A percentile compares a stretch with the other conserved stretches of the same genome.
Conservation (phyloP, 352 stramenopile genomes). For the Phytophthora ohioensis region DNA sequence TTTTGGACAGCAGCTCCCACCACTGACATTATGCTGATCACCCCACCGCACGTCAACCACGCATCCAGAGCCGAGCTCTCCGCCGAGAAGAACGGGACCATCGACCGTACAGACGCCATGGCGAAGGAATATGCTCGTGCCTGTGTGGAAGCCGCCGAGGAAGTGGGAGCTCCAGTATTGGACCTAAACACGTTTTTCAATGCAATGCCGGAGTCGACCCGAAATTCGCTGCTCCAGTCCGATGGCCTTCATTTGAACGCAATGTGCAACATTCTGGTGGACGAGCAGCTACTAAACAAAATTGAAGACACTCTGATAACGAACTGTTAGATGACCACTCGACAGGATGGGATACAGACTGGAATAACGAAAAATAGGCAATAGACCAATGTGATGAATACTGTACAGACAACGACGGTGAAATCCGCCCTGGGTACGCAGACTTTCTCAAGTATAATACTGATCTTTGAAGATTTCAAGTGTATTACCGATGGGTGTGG, state of each 20-base stretch:
- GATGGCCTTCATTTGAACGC: slow-evolving; percentile 61
- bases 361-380: too few species aligned
- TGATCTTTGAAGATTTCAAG: too few species aligned
- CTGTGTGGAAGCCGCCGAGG: slow-evolving; percentile 43
- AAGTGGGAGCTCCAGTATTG: slow-evolving; percentile 38
- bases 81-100: slow-evolving; percentile 34
- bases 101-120: slow-evolving; percentile 33
- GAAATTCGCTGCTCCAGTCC: slow-evolving; percentile 39
- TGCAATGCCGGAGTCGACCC: slow-evolving; percentile 38
- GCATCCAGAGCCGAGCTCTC: slow-evolving; percentile 24
- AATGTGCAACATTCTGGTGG: slow-evolving; percentile 51
- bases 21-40: slow-evolving; percentile 56
- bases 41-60: slow-evolving; percentile 27
- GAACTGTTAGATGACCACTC: too few species aligned
- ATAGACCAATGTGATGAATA: too few species aligned
- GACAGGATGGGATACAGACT: too few species aligned
- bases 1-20: slow-evolving; percentile 24
- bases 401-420: too few species aligned
- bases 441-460: too few species aligned
- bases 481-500: too few species aligned
- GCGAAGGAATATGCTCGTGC: slow-evolving; percentile 46
- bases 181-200: slow-evolving; percentile 63
- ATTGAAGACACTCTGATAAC: slow-evolving; percentile 21
- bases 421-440: too few species aligned
- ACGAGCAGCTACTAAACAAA: slow-evolving; percentile 39